Base-by-base conservation (phyloP, 2,329 filamentous ascomycete genomes). In the Phaeoacremonium minimum region DNA sequence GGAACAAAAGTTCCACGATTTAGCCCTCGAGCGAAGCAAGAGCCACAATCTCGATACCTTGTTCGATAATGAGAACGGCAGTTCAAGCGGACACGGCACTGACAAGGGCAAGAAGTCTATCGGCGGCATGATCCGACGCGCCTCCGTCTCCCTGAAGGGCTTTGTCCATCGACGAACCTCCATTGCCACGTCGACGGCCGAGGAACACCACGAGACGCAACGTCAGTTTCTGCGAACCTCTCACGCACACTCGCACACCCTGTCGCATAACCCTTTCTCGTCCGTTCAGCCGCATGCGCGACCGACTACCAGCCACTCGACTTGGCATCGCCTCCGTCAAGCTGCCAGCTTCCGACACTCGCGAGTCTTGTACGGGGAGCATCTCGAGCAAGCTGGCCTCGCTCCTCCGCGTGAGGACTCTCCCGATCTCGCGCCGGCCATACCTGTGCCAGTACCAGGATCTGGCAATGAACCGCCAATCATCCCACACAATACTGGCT, bases 401-500 rank as follows among this genome's bases (percentile, higher is more conserved):
- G 9, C 22, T n/a, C n/a, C 22, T 26, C 19, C 41, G 39, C 22
- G 36, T 39, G 32, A 44, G 28, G 28, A 41, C 36, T 38, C 36
- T 38, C 34, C 42, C 36, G 13, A 35, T 43, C 11, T 32, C 38
- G 16, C 37, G 38, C 18, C 38, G 36, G 7, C 32, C 42, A 15
- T 35, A 32, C 30, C 32, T 34, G 51, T 51, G n/a, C 66, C 68
- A 0, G 54, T 74, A 4, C 73, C 74, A 3, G 73, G 71, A 4
- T 57, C 66, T 38, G 67, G 68, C 18, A 61, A 62, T 19, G 74
- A 73, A 38, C 79, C 79, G 5, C 78, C 79, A 1, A 59, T 80
- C 40, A 81, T 83, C 18, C 79, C 79, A 4, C 61, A 62, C 9
- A 71, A 79, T 37, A 74, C 69, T 1, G 78, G 79, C 22, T 73